Percentiles rank a stretch among this genome's conserved stretches.
Evolutionary conservation across 2,329 filamentous ascomycete genomes (phyloP).

Genomic region (Scortechinia acanthostroma): DNA sequence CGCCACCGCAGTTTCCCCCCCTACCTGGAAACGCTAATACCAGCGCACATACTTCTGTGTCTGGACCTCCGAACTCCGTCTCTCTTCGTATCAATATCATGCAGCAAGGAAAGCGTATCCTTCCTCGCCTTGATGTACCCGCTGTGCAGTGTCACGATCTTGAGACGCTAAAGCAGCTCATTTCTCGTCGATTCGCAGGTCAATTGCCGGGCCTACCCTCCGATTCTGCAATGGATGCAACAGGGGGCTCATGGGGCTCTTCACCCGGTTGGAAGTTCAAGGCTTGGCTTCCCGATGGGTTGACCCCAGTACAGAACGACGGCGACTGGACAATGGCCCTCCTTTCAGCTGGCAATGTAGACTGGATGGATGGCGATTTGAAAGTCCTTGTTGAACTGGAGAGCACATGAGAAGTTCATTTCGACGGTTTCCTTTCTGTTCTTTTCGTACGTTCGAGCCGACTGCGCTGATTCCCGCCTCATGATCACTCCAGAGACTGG

Average conservation of each 20-base stretch:
- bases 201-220: slow-evolving; percentile 11
- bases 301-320: slow-evolving; percentile 24
- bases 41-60: neutral
- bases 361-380: slow-evolving; percentile 35
- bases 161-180: slow-evolving; percentile 16
- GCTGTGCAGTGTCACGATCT: slow-evolving; percentile 22
- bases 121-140: slow-evolving; percentile 23
- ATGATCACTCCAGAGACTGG: too few relatives aligned
- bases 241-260: neutral
- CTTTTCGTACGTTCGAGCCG: too few relatives aligned
- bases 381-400: slow-evolving; percentile 27
- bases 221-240: neutral
- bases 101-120: slow-evolving; percentile 24
- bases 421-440: too few relatives aligned
- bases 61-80: neutral
- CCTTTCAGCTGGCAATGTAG: slow-evolving; percentile 27
- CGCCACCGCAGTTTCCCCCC: neutral
- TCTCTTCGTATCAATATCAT: slow-evolving; percentile 23
- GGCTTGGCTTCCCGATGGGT: slow-evolving; percentile 26
- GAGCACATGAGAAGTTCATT: too few relatives aligned
- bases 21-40: neutral
- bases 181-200: slow-evolving; percentile 18
- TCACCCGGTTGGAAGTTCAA: neutral
- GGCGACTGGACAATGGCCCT: slow-evolving; percentile 32
- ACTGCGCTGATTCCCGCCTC: too few relatives aligned